Evolutionary conservation across 1,284 basidiomycete species (phyloP).

Genomic region (Cutaneotrichosporon spelunceum): DNA sequence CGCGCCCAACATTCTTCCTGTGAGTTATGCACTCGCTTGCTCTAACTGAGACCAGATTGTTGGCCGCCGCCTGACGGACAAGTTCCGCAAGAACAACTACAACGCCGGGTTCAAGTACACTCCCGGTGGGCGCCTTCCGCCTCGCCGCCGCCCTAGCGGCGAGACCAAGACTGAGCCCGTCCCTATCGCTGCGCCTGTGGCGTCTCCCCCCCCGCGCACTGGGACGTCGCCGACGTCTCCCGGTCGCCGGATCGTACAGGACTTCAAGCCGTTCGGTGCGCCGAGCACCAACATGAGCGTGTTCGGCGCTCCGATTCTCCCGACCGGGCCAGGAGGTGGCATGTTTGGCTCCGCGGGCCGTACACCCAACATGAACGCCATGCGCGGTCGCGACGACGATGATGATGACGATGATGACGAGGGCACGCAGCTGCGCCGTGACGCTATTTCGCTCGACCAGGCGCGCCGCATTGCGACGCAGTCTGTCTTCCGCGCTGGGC

Average conservation of each 20-base stretch:
- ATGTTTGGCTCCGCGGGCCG: slow-evolving; percentile 49
- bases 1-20: slow-evolving; percentile 73
- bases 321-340: slow-evolving; percentile 49
- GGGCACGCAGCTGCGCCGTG: slow-evolving; percentile 65
- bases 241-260: slow-evolving; percentile 76
- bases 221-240: slow-evolving; percentile 51
- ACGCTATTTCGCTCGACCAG: slow-evolving; percentile 82
- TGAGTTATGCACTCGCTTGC: slow-evolving; percentile 47
- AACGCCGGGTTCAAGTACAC: slow-evolving; percentile 54
- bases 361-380: slow-evolving; percentile 34
- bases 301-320: slow-evolving; percentile 52
- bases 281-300: slow-evolving; percentile 26
- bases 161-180: slow-evolving; percentile 8
- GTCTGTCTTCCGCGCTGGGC: slow-evolving; percentile 53
- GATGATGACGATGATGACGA: slow-evolving; percentile 55
- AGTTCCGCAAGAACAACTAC: slow-evolving; percentile 60
- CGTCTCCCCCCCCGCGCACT: slow-evolving; percentile 50
- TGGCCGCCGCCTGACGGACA: slow-evolving; percentile 88
- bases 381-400: slow-evolving; percentile 56
- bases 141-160: slow-evolving; percentile 49
- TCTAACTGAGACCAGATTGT: slow-evolving; percentile 61
- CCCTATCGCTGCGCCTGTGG: slow-evolving; percentile 5
- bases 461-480: slow-evolving; percentile 59
- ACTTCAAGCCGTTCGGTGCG: slow-evolving; percentile 81
- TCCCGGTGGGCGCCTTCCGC: slow-evolving; percentile 57